Base-by-base conservation (phyloP, 2,329 filamentous ascomycete species). In the Ophiostoma pallidulum region DNA sequence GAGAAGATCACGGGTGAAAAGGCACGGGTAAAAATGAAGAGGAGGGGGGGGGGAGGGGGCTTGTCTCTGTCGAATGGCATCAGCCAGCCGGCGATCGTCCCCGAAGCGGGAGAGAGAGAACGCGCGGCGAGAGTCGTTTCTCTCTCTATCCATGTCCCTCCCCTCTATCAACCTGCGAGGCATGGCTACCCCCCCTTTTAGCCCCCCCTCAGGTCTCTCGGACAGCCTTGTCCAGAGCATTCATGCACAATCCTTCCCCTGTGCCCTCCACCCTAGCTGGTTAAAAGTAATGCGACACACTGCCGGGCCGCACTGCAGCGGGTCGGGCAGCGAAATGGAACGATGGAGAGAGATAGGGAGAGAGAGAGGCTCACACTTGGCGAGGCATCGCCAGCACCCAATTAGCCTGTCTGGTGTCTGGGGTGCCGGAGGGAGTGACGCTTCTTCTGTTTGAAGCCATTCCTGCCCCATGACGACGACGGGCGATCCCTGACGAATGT, bases 241-340 rank as follows among this genome's bases (percentile, higher is more conserved):
- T 47, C 45, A 47, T 47, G 45, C 45, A 36, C 22, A 4, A 19
- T n/a, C n/a, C n/a, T n/a, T n/a, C n/a, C n/a, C n/a, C n/a, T n/a
- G n/a, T n/a, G n/a, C 18, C 24, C 41, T n/a, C 7, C 14, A n/a
- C 31, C 45, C 29, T 24, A 35, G 18, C 31, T 47, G 45, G 45
- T 24, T 47, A 47, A 47, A 47, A 22, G n/a, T 16, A 18, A 40
- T 46, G 44, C 44, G 36, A 46, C 35, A 46, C 35, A 46, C 44
- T 40, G 28, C 36, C 44, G 44, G 36, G 44, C 36, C 44, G 44
- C n/a, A 7, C 19, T 28, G 16, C 14, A 18, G 36, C 26, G 44
- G 36, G 20, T 37, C 36, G 33, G 13, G 9, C 13, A 19, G 26
- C 39, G 12, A 18, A 31, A 37, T 10, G 24, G 26, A 19, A 12